These are phyloP conservation scores for Begonia masoniana DNA, from an alignment of 306 rosid species.

Conservation along the genomic window DNA sequence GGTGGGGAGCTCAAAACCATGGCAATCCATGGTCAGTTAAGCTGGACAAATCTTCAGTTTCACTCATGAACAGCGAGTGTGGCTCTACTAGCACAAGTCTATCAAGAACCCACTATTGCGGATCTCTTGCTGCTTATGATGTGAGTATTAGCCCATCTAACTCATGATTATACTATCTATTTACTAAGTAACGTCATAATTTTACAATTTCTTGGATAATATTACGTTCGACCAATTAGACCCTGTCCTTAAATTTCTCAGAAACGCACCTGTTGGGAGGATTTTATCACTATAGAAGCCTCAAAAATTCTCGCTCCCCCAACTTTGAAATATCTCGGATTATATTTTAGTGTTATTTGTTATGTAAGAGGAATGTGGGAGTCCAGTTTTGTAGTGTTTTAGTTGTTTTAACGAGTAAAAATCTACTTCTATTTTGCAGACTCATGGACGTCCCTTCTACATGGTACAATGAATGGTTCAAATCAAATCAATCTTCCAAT, in stretches of 20 bases:
- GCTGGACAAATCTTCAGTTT: conserved; percentile 58
- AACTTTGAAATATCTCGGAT: too few species aligned
- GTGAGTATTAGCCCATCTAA: conserved; percentile 33
- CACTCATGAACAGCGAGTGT: conserved; percentile 57
- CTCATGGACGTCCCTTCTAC: conserved; percentile 26
- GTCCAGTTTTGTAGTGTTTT: too few species aligned
- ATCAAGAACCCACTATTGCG: conserved; percentile 55
- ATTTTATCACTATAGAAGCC: too few species aligned
- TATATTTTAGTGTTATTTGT: too few species aligned
- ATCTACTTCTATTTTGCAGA: conserved; percentile 30
- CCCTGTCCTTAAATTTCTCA: too few species aligned
- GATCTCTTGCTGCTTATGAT: conserved; percentile 51
- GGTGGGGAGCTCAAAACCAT: conserved; percentile 43
- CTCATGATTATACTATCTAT: conserved; percentile 21
- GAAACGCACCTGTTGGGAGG: too few species aligned
- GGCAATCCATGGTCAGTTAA: conserved; percentile 66
- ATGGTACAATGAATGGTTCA: neutral
- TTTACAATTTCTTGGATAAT: neutral
- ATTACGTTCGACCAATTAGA: too few species aligned
- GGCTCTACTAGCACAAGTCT: conserved; percentile 68
- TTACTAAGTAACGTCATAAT: neutral
- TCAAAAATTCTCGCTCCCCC: too few species aligned
- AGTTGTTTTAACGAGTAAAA: too few species aligned
- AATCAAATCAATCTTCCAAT: too few species aligned
- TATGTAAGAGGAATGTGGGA: too few species aligned